These are phyloP conservation scores for Beauveria bassiana DNA, from an alignment of 2,329 filamentous ascomycete species.

Conservation along the genomic window DNA sequence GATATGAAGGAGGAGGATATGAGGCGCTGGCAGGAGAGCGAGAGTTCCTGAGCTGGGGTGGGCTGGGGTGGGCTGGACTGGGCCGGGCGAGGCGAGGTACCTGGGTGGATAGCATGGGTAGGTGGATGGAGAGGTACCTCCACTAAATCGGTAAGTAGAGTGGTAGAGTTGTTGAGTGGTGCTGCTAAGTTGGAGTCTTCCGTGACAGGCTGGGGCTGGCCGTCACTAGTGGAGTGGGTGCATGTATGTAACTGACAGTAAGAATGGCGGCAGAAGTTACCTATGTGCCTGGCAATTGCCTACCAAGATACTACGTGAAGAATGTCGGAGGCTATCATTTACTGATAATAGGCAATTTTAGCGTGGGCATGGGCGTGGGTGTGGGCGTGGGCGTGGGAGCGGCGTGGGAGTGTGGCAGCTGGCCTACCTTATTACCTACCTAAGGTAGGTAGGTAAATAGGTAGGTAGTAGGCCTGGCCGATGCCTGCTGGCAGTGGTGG, in stretches of 20 bases:
- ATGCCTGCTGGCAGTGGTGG: no score
- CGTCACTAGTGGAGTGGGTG: neutral
- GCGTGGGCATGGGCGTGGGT: neutral
- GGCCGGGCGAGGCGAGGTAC: neutral
- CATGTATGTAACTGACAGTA: no score
- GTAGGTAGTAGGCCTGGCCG: neutral
- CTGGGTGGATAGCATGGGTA: no score
- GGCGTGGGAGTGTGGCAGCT: neutral
- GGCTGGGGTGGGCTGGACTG: neutral
- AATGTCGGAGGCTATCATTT: no score
- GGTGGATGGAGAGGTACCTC: no score
- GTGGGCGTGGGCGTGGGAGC: no score
- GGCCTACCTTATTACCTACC: neutral
- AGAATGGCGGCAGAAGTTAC: no score
- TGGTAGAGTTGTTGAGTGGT: neutral
- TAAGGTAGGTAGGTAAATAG: no score
- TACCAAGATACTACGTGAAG: no score
- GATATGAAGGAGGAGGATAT: neutral
- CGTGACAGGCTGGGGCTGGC: neutral
- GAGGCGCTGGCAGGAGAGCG: neutral
- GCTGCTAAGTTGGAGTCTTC: neutral
- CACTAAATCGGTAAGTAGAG: no score
- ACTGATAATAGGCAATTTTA: neutral
- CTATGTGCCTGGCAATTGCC: no score
- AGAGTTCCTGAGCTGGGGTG: neutral